Evolutionary conservation across 768 basidiomycete genomes (phyloP).

Genomic region (Pleurotus eryngii): DNA sequence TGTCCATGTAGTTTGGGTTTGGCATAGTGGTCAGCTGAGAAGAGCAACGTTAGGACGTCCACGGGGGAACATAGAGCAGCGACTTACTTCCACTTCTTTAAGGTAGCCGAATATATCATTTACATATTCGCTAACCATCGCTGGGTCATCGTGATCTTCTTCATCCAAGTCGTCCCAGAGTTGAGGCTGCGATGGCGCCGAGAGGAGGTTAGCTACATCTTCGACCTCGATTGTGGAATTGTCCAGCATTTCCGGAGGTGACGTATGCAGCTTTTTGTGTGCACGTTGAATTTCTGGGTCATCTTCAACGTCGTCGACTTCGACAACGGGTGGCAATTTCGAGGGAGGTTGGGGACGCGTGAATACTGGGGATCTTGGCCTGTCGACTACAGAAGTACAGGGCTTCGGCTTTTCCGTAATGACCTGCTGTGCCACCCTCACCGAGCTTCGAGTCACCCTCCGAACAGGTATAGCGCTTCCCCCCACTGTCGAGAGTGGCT

Average conservation of each 20-base stretch:
- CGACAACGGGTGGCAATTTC: conserved; percentile 15
- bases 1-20: conserved; percentile 80
- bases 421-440: not conserved
- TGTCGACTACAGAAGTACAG: not conserved
- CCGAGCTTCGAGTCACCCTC: conserved; percentile 1
- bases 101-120: conserved; percentile 85
- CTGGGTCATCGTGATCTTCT: conserved; percentile 84
- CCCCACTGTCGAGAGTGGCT: conserved; percentile 35
- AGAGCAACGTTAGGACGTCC: conserved; percentile 9
- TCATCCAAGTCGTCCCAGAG: conserved; percentile 84
- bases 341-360: conserved; percentile 3
- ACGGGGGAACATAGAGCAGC: not conserved
- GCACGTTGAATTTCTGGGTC: conserved; percentile 29
- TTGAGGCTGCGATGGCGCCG: conserved; percentile 37
- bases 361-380: conserved; percentile 1
- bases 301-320: conserved; percentile 44
- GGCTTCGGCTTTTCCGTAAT: conserved; percentile 15
- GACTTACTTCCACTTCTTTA: conserved; percentile 70
- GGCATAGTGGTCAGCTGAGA: conserved; percentile 71
- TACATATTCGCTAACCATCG: conserved; percentile 93
- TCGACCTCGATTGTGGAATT: conserved; percentile 33
- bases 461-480: conserved; percentile 16
- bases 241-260: conserved; percentile 37
- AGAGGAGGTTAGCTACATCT: conserved; percentile 37
- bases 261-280: conserved; percentile 64